phyloP scores from a whole-genome alignment of 1,139 yeast genomes.

The Debaryomyces sp. region DNA sequence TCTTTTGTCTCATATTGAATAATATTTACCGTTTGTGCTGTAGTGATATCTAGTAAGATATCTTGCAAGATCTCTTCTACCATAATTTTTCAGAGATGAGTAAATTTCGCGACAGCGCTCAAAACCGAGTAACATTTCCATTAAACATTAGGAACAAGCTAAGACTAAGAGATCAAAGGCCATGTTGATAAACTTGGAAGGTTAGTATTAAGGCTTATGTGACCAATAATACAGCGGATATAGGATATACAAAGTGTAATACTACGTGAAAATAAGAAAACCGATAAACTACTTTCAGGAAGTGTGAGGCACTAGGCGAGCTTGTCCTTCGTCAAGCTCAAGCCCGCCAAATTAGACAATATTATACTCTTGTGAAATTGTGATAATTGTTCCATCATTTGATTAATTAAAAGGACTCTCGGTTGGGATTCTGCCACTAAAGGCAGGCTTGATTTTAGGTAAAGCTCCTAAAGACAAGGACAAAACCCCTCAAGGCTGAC shows the following conservation, averaged over 20 bases:
- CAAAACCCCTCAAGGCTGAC: not conserved
- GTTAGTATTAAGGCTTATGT: not conserved
- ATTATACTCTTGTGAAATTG: no score
- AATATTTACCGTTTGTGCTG: not conserved
- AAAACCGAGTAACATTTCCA: not conserved
- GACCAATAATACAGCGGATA: not conserved
- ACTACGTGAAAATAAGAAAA: not conserved
- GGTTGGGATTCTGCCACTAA: not conserved
- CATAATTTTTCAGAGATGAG: slow-evolving; percentile 1
- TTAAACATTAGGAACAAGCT: no score
- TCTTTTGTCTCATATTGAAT: slow-evolving; percentile 84
- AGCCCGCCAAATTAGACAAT: not conserved
- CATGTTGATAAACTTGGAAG: no score
- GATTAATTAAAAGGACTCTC: not conserved
- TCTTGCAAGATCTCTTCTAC: not conserved
- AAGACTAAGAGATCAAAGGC: no score
- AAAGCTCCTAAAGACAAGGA: not conserved
- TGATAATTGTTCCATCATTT: not conserved
- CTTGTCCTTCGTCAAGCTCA: not conserved
- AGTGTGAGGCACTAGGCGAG: not conserved
- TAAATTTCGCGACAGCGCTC: not conserved
- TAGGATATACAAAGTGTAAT: not conserved
- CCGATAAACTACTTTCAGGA: no score
- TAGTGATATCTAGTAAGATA: no score
- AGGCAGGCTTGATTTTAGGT: not conserved